These are phyloP conservation scores for Leucosporidium yakuticum DNA, from an alignment of 768 basidiomycete species.

Conservation along the genomic window DNA sequence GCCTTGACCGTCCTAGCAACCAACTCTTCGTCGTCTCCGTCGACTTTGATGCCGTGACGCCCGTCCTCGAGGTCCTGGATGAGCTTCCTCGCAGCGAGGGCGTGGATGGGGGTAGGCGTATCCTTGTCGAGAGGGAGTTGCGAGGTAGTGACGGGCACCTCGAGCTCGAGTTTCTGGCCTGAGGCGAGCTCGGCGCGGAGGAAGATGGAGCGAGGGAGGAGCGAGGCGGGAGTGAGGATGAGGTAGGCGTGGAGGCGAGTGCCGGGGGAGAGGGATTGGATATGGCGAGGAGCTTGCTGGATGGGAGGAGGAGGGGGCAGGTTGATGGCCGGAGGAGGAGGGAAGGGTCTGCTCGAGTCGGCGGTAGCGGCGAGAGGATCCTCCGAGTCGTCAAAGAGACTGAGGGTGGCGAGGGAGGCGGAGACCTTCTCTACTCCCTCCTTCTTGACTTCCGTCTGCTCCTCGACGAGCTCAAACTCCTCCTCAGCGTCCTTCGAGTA, in stretches of 20 bases:
- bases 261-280: constrained; percentile 1
- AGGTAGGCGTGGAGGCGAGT: constrained; percentile 14
- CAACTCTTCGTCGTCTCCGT: constrained; percentile 43
- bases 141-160: constrained; percentile 20
- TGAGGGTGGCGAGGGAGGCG: background rate
- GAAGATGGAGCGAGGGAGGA: constrained; percentile 18
- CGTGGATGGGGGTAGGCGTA: constrained; percentile 46
- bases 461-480: background rate
- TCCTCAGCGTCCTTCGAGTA: background rate
- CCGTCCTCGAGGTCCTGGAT: constrained; percentile 53
- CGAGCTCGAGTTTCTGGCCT: constrained; percentile 24
- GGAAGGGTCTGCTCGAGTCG: background rate
- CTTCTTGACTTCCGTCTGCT: too few relatives aligned
- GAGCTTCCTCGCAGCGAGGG: constrained; percentile 53
- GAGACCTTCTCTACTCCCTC: background rate
- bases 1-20: constrained; percentile 47
- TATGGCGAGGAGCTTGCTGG: constrained; percentile 18
- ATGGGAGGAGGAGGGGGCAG: constrained; percentile 23
- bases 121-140: background rate
- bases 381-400: constrained; percentile 9
- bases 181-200: constrained; percentile 31
- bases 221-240: constrained; percentile 4
- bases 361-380: background rate
- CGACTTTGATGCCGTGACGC: constrained; percentile 25
- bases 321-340: background rate